Evolutionary conservation across 257 asterid species (phyloP).

Genomic region (Parsonsia alboflavescens): DNA sequence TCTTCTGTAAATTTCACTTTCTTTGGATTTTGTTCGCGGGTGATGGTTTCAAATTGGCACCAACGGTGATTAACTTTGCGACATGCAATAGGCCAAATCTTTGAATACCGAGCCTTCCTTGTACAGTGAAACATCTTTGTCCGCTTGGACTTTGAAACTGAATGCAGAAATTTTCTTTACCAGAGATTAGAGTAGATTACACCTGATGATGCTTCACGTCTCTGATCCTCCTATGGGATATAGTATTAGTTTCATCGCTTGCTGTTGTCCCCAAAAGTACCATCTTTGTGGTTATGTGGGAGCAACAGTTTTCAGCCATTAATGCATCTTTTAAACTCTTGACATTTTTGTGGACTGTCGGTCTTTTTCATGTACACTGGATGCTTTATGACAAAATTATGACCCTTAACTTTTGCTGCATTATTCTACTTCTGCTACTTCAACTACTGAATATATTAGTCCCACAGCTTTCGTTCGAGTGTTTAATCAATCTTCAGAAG

Average conservation of each 20-base stretch:
- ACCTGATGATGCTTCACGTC: constrained; percentile 5
- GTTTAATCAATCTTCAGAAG: neutral
- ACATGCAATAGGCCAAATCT: neutral
- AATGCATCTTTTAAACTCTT: constrained; percentile 7
- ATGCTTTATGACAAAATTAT: neutral
- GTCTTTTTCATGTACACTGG: neutral
- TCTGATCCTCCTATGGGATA: constrained; percentile 2
- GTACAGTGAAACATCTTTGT: constrained; percentile 6
- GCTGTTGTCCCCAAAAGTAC: neutral
- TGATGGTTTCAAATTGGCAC: neutral
- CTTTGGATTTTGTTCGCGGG: neutral
- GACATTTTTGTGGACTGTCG: neutral
- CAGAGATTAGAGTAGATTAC: neutral
- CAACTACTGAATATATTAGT: constrained; percentile 4
- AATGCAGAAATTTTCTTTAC: neutral
- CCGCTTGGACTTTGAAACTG: neutral
- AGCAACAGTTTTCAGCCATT: constrained; percentile 1
- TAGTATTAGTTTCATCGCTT: neutral
- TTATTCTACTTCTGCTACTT: neutral
- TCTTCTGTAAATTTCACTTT: no score
- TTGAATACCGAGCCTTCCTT: neutral
- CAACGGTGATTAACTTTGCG: neutral
- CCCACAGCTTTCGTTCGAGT: neutral
- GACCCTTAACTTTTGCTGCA: neutral
- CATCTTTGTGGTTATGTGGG: neutral